Evolutionary conservation across 2,329 filamentous ascomycete genomes (phyloP).

Genomic region (Monosporascus cannonballus): DNA sequence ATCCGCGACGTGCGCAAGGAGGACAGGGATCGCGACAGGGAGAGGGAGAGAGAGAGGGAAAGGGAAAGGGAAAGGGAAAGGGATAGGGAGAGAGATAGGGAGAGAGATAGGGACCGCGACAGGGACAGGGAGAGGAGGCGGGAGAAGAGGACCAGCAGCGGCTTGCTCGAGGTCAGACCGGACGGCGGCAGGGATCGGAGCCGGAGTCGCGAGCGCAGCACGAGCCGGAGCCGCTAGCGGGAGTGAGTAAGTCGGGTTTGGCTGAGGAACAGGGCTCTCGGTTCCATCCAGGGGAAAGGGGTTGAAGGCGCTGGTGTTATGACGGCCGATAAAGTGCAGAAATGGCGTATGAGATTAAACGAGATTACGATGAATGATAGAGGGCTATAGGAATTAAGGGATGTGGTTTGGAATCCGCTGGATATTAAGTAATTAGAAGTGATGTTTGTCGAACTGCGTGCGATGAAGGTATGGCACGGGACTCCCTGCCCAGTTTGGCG

Average conservation of each 20-base stretch:
- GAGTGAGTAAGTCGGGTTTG: background rate
- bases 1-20: constrained; percentile 11
- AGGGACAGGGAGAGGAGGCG: constrained; percentile 12
- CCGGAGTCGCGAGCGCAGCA: constrained; percentile 17
- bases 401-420: no score
- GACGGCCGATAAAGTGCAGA: no score
- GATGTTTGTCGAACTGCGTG: no score
- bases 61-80: constrained; percentile 8
- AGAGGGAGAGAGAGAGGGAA: constrained; percentile 7
- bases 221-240: constrained; percentile 10
- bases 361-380: no score
- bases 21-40: constrained; percentile 11
- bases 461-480: no score
- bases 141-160: constrained; percentile 8
- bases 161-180: constrained; percentile 18
- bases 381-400: no score
- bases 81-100: constrained; percentile 11
- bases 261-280: no score
- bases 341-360: no score
- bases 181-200: constrained; percentile 19
- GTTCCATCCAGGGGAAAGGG: no score
- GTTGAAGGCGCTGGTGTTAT: no score
- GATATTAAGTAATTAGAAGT: no score
- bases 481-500: no score
- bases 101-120: constrained; percentile 8